Evolutionary conservation across 2,329 filamentous ascomycete species (phyloP), one percentile per base, ranked within the genome.

Genomic region (Verticillium nubilum): DNA sequence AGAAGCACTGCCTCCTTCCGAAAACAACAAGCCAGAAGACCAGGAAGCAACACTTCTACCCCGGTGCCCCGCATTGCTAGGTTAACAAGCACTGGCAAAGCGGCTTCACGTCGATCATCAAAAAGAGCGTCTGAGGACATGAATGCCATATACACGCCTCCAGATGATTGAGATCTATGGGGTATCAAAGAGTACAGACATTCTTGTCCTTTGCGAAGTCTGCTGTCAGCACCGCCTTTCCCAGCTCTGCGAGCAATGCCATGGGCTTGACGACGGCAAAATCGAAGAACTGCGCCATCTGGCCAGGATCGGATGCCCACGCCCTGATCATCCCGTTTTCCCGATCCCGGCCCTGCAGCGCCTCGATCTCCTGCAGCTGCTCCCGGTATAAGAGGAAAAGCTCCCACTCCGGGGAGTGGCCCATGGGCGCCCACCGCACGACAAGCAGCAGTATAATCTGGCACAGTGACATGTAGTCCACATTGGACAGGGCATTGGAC

Each of bases 391-490:
- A 69, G 2, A 65, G 66, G 33, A 77, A 66, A 2, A 83, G 70
- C 27, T 74, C 74, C 77, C 81, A 84, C 6, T 77, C 76, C 6
- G 74, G 69, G 5, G 74, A 74, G 62, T 80, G 76, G 4, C 73
- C 78, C 28, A 69, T 64, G 0, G 76, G 75, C 1, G 72, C 76
- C 53, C 78, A 74, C 29, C 74, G 69, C 23, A 78, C 63, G 13
- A 81, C 73, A 65, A 86, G 74, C 37, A 77, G 71, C 58, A 85
- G 71, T 15, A 86, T 67, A 58, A 79, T 78, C 64, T 86, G 81
- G 62, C 79, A 81, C 56, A 85, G 70, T 10, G 78, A 80, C 3
- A 82, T 75, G 62, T 82, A 81, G 59, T 86, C 83, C 10, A 81
- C 76, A 17, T 75, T 73, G 4, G 68, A 67, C 19, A 85, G 65